Conservation (phyloP, 345 rosid species). For the Cochlearia excelsa region DNA sequence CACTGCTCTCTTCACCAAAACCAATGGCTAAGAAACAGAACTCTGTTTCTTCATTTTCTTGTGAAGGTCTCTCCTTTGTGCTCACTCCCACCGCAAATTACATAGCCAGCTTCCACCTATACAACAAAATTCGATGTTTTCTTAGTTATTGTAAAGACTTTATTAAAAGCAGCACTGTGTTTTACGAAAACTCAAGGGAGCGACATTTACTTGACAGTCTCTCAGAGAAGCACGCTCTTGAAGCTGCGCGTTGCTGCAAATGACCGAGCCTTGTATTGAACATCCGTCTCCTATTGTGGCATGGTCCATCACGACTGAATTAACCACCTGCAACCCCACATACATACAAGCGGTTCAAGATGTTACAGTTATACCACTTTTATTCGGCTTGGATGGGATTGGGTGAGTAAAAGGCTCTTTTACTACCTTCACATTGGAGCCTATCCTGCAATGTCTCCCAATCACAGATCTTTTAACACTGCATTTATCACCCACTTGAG, state of each 20-base stretch:
- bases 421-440: conserved; percentile 92
- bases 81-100: conserved; percentile 65
- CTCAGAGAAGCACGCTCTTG: conserved; percentile 77
- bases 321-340: conserved; percentile 58
- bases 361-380: neutral
- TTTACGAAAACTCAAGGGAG: too few relatives aligned
- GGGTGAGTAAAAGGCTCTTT: conserved; percentile 9
- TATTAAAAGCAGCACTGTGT: too few relatives aligned
- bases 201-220: conserved; percentile 90
- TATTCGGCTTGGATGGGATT: too few relatives aligned
- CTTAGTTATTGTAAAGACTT: too few relatives aligned
- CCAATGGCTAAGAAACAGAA: conserved; percentile 13
- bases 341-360: conserved; percentile 10
- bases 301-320: conserved; percentile 88
- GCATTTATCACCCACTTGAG: conserved; percentile 95
- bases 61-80: conserved; percentile 83
- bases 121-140: conserved; percentile 5
- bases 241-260: conserved; percentile 89
- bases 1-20: conserved; percentile 12
- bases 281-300: conserved; percentile 90
- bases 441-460: conserved; percentile 95
- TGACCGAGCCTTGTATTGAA: conserved; percentile 83
- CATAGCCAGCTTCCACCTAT: conserved; percentile 84
- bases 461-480: conserved; percentile 93
- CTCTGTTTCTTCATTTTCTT: conserved; percentile 48